Evolutionary conservation across 2,329 filamentous ascomycete species (phyloP), one percentile per base, ranked within the genome.

Genomic region (Colletotrichum sp.): DNA sequence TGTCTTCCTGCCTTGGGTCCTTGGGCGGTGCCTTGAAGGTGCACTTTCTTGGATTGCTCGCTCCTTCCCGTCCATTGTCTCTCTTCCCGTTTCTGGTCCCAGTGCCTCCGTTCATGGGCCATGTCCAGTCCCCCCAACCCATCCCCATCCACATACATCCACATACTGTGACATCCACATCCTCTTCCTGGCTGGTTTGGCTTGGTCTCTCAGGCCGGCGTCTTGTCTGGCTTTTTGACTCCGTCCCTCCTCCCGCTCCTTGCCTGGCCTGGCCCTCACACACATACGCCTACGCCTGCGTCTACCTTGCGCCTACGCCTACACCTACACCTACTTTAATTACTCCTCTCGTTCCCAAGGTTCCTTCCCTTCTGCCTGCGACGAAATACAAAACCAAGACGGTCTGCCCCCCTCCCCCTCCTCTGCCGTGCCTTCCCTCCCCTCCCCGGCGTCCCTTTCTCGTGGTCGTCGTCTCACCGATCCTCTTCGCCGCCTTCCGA

Each of bases 381-480:
- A 76, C 75, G 71, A 76, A 52, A 76, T 76, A 76, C 75, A 76
- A 76, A 76, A 76, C 75, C 66, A 68, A 76, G 75, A 66, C 71
- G 49, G 60, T 60, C 71, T 76, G 66, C 75, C 72, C 72, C 71
- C 73, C 26, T 32, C 55, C 26, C 68, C 26, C 64, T 39, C 65
- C 62, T 13, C 64, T 70, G 64, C 64, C 66, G 60, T 24, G 34
- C 34, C 44, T 70, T 68, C 69, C 73, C 55, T 55, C 60, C 69
- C 49, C 55, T 28, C 26, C 44, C 49, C 55, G n/a, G 62, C 59
- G 59, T 65, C 65, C 24, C 34, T 36, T 34, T 49, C 26, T 62
- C 64, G 57, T 26, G 26, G 70, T 70, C 60, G 28, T 63, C 71
- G 49, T 66, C 66, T 67, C 55, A 62, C 74, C 64, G 71, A 66